These are phyloP conservation scores for Syzygium syzygioides DNA, from an alignment of 441 rosid species.

Conservation along the genomic window DNA sequence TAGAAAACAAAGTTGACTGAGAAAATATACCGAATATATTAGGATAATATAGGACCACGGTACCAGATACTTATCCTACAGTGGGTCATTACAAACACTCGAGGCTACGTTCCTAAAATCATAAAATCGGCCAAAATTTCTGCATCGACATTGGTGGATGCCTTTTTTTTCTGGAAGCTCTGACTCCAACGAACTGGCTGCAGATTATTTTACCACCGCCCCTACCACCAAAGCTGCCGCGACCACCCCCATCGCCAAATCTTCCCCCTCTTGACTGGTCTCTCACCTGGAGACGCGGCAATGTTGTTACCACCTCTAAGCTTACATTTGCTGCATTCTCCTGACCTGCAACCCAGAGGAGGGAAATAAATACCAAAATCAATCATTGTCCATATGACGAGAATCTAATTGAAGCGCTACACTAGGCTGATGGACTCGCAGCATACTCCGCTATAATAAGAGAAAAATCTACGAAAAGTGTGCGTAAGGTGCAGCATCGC, in stretches of 20 bases:
- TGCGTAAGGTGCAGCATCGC: background rate
- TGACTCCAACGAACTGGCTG: background rate
- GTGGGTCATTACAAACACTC: background rate
- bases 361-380: background rate
- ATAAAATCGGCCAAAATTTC: background rate
- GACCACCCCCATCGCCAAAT: slow-evolving; percentile 31
- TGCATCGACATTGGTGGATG: background rate
- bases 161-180: background rate
- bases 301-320: slow-evolving; percentile 49
- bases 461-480: background rate
- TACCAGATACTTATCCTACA: background rate
- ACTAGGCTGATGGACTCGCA: background rate
- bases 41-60: background rate
- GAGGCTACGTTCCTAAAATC: background rate
- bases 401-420: too few relatives aligned
- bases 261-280: slow-evolving; percentile 54
- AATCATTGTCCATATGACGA: background rate
- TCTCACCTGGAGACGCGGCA: slow-evolving; percentile 72
- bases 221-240: slow-evolving; percentile 21
- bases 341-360: slow-evolving; percentile 31
- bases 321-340: slow-evolving; percentile 60
- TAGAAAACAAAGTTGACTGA: background rate
- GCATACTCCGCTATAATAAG: background rate
- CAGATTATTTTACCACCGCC: background rate
- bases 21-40: background rate